These are phyloP conservation scores for Ophioceras dolichostomum DNA, from an alignment of 2,329 filamentous ascomycete genomes.

Conservation along the genomic window DNA sequence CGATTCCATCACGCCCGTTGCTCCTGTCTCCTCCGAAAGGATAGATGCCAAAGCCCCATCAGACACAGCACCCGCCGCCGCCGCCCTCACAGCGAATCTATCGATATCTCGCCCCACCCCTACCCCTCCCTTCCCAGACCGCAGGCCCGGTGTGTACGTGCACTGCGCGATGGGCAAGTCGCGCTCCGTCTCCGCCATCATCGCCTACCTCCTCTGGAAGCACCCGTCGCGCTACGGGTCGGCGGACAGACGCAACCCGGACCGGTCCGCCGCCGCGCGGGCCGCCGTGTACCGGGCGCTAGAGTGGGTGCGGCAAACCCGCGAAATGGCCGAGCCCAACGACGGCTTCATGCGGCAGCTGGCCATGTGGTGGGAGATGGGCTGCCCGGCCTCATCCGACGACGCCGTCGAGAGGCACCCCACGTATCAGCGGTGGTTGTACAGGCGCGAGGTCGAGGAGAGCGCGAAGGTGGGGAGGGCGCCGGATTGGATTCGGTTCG, in stretches of 20 bases:
- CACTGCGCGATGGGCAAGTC: constrained; percentile 93
- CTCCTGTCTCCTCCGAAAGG: too few species aligned
- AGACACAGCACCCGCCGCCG: constrained; percentile 2
- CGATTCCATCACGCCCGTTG: background rate
- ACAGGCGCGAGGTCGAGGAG: constrained; percentile 40
- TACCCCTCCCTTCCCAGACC: background rate
- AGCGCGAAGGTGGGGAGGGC: constrained; percentile 62
- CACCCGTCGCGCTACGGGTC: constrained; percentile 40
- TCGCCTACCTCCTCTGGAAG: constrained; percentile 74
- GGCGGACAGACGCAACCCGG: constrained; percentile 29
- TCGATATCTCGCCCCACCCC: too few species aligned
- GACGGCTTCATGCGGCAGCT: constrained; percentile 84
- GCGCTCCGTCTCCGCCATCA: constrained; percentile 70
- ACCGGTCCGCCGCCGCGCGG: constrained; percentile 22
- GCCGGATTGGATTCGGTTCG: constrained; percentile 73
- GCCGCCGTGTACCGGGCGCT: constrained; percentile 51
- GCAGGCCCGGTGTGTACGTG: constrained; percentile 35
- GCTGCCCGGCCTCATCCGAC: constrained; percentile 51
- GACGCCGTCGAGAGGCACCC: constrained; percentile 50
- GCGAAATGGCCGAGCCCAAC: constrained; percentile 80
- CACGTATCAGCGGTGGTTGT: constrained; percentile 63
- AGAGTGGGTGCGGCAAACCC: constrained; percentile 52
- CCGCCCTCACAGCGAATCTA: too few species aligned
- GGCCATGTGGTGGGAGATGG: constrained; percentile 77
- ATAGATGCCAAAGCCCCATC: too few species aligned